Percentiles rank a stretch among this genome's conserved stretches.
phyloP scores from a whole-genome alignment of 2,329 filamentous ascomycete genomes.

The Elsinoe perseae region DNA sequence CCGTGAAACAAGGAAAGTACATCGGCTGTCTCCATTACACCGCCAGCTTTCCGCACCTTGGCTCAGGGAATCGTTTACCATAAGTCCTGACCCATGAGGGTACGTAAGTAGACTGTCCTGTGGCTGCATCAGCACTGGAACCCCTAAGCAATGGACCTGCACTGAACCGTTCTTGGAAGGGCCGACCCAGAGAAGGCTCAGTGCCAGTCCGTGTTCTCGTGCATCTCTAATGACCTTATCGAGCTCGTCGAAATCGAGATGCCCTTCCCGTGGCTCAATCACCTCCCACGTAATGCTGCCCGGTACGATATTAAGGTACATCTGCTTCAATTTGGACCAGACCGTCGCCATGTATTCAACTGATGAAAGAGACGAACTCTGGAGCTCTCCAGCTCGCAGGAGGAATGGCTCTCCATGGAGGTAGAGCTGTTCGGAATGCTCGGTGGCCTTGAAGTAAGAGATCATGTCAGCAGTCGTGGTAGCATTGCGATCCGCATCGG shows the following conservation, averaged over 20 bases:
- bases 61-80: conserved; percentile 27
- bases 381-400: conserved; percentile 40
- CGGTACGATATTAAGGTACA: conserved; percentile 40
- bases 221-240: conserved; percentile 36
- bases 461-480: background rate
- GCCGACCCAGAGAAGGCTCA: conserved; percentile 43
- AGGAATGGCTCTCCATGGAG: conserved; percentile 41
- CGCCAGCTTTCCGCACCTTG: conserved; percentile 25
- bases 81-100: conserved; percentile 35
- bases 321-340: conserved; percentile 38
- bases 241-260: conserved; percentile 38
- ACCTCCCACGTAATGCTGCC: conserved; percentile 42
- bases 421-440: conserved; percentile 32
- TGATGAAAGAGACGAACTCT: conserved; percentile 42
- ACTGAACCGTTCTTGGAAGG: conserved; percentile 44
- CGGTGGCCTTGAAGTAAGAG: conserved; percentile 18
- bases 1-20: conserved; percentile 34
- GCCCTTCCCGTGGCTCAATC: conserved; percentile 40
- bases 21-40: conserved; percentile 27
- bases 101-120: conserved; percentile 33
- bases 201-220: conserved; percentile 31
- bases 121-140: conserved; percentile 2
- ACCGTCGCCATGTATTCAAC: conserved; percentile 38
- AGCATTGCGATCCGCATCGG: background rate
- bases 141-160: conserved; percentile 17